These are phyloP conservation scores for Thalassiosira hispida DNA, from an alignment of 352 stramenopile genomes.

Conservation along the genomic window DNA sequence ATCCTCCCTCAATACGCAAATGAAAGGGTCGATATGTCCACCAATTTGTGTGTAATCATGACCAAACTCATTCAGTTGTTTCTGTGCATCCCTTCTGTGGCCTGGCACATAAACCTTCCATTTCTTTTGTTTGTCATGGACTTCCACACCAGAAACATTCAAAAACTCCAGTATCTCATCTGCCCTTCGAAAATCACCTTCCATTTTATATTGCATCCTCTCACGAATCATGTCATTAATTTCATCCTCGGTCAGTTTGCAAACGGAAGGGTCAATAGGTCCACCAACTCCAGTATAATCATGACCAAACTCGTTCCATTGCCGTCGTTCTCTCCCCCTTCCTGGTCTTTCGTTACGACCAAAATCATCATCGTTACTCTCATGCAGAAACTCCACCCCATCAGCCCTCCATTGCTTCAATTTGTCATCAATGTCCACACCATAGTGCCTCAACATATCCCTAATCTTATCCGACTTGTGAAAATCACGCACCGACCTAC, in stretches of 20 bases:
- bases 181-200: neutral
- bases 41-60: conserved; percentile 8
- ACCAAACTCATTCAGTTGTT: neutral
- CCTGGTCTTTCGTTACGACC: neutral
- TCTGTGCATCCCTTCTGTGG: too few species aligned
- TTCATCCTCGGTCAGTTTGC: neutral
- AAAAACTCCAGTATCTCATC: neutral
- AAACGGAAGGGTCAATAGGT: neutral
- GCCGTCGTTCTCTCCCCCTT: neutral
- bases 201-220: neutral
- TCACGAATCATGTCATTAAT: neutral
- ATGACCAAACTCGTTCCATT: neutral
- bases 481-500: too few species aligned
- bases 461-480: too few species aligned
- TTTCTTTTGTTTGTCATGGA: too few species aligned
- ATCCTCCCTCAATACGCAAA: conserved; percentile 4
- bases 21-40: neutral
- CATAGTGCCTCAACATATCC: too few species aligned
- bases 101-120: too few species aligned
- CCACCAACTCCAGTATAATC: neutral
- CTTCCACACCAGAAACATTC: neutral
- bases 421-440: neutral
- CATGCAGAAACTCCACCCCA: conserved; percentile 2
- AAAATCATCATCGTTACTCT: neutral
- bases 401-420: conserved; percentile 16